Evolutionary conservation across 768 basidiomycete species (phyloP).

Genomic region (Suillus occidentalis): DNA sequence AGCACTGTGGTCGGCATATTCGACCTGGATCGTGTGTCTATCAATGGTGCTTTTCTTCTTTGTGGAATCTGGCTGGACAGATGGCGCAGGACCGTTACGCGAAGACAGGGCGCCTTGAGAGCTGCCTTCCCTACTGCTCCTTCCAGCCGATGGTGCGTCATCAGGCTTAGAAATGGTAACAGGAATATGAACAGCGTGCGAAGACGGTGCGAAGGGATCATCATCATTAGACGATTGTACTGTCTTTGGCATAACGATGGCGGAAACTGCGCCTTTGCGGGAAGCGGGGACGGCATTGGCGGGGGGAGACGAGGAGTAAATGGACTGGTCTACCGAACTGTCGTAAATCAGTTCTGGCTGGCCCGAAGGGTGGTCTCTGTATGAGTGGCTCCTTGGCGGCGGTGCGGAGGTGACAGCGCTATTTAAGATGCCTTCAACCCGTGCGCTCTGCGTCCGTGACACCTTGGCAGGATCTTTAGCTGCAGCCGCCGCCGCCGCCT

Average conservation of each 20-base stretch:
- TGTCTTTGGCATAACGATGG: conserved; percentile 47
- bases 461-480: conserved; percentile 31
- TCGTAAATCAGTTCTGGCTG: conserved; percentile 76
- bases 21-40: conserved; percentile 95
- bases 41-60: conserved; percentile 46
- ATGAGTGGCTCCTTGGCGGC: conserved; percentile 41
- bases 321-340: conserved; percentile 61
- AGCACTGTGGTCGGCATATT: conserved; percentile 67
- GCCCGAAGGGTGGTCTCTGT: conserved; percentile 48
- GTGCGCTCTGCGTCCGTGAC: conserved; percentile 54
- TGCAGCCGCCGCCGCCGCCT: conserved; percentile 39
- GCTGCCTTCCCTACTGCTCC: conserved; percentile 20
- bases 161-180: conserved; percentile 31
- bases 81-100: conserved; percentile 24
- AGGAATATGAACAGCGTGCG: conserved; percentile 27
- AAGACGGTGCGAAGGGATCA: conserved; percentile 67
- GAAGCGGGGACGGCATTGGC: conserved; percentile 35
- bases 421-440: conserved; percentile 46
- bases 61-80: conserved; percentile 38
- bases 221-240: conserved; percentile 48
- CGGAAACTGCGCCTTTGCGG: conserved; percentile 39
- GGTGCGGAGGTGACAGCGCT: conserved; percentile 33
- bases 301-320: conserved; percentile 39
- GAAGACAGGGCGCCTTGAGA: conserved; percentile 16
- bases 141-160: conserved; percentile 19